Evolutionary conservation across 2,329 filamentous ascomycete species (phyloP).

Genomic region (Zasmidium cellare): DNA sequence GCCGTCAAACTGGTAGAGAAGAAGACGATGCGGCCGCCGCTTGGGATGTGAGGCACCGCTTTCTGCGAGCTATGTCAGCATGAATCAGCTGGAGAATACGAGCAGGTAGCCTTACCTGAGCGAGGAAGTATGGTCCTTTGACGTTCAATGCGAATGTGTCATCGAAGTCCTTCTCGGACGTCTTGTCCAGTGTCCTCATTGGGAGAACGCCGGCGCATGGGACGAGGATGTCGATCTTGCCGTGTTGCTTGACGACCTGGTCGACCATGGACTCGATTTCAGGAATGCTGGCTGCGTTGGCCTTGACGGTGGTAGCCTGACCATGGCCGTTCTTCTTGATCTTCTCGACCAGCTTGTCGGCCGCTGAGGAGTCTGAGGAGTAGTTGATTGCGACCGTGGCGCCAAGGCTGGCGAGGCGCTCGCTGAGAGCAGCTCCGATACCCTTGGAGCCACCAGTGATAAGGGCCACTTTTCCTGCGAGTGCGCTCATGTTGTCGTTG

Average conservation of each 20-base stretch:
- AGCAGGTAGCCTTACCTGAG: conserved; percentile 5
- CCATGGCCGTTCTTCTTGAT: conserved; percentile 32
- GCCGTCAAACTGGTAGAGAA: conserved; percentile 49
- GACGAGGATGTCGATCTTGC: conserved; percentile 60
- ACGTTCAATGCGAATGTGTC: conserved; percentile 54
- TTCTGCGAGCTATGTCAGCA: conserved; percentile 38
- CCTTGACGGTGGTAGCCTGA: conserved; percentile 62
- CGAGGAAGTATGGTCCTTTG: conserved; percentile 58
- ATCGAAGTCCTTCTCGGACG: conserved; percentile 56
- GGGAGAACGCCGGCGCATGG: conserved; percentile 58
- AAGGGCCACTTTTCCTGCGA: conserved; percentile 18
- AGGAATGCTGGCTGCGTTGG: conserved; percentile 63
- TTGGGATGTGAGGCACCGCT: conserved; percentile 53
- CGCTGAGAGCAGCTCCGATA: conserved; percentile 11
- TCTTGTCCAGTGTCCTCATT: conserved; percentile 51
- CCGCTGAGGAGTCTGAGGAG: conserved; percentile 55
- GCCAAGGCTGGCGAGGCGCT: conserved; percentile 39
- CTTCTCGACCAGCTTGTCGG: conserved; percentile 53
- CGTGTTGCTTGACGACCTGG: conserved; percentile 51
- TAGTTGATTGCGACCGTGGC: conserved; percentile 57
- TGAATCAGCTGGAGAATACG: background rate
- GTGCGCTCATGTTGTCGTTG: conserved; percentile 4
- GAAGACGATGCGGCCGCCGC: conserved; percentile 53
- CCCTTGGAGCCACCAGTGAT: conserved; percentile 17
- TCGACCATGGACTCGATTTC: conserved; percentile 59